Evolutionary conservation across 2,329 filamentous ascomycete genomes (phyloP).

Genomic region (Tolypocladium tropicale): DNA sequence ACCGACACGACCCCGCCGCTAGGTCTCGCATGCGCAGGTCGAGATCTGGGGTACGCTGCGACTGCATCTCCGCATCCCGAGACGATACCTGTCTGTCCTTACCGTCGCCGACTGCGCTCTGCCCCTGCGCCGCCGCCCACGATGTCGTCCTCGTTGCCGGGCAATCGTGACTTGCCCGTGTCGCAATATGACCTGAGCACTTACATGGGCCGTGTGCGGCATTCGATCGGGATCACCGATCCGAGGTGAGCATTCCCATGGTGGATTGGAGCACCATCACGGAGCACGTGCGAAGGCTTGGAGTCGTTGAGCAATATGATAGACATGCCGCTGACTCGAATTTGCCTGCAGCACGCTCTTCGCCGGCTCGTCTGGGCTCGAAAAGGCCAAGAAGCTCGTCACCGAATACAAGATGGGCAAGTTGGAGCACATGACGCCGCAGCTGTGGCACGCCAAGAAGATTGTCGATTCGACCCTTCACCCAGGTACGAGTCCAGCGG

Average conservation of each 20-base stretch:
- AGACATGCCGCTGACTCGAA: slow-evolving; percentile 1
- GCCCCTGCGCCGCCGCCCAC: slow-evolving; percentile 2
- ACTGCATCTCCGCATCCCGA: neutral
- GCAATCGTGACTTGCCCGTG: slow-evolving; percentile 70
- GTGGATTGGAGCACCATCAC: neutral
- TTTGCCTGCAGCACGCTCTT: slow-evolving; percentile 62
- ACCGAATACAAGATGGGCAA: slow-evolving; percentile 80
- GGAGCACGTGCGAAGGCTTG: neutral
- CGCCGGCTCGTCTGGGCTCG: slow-evolving; percentile 66
- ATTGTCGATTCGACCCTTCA: slow-evolving; percentile 93
- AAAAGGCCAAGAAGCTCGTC: slow-evolving; percentile 75
- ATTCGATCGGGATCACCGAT: slow-evolving; percentile 83
- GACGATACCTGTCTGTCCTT: neutral
- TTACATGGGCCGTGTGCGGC: slow-evolving; percentile 89
- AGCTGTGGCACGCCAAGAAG: slow-evolving; percentile 94
- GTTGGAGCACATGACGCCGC: slow-evolving; percentile 70
- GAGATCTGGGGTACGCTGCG: neutral
- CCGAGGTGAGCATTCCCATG: slow-evolving; percentile 64
- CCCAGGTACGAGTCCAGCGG: slow-evolving; percentile 53
- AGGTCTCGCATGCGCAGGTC: neutral
- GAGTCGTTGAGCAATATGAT: neutral
- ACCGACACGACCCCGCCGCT: neutral
- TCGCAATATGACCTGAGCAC: slow-evolving; percentile 89
- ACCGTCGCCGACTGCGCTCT: neutral
- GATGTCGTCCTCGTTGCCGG: slow-evolving; percentile 58